phyloP scores from a whole-genome alignment of 1,284 basidiomycete genomes.

The Tilletiopsis washingtonensis region DNA sequence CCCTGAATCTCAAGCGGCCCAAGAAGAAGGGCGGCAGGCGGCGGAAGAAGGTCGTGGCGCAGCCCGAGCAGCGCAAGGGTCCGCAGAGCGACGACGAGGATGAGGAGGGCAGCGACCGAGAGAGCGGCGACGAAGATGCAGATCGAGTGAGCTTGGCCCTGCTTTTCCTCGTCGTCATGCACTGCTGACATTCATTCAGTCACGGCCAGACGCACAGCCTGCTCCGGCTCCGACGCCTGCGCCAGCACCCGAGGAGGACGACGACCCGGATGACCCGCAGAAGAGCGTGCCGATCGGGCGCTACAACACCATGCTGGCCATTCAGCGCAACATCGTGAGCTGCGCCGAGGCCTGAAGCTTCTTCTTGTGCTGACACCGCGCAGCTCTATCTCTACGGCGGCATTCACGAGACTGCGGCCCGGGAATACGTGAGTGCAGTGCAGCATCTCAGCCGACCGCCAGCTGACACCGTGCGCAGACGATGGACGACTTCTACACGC shows the following conservation, averaged over 20 bases:
- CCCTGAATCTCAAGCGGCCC: conserved; percentile 58
- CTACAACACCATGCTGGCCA: conserved; percentile 88
- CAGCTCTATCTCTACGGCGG: conserved; percentile 40
- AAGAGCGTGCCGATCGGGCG: conserved; percentile 64
- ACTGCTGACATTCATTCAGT: no score
- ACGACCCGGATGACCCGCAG: conserved; percentile 64
- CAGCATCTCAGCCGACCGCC: not conserved
- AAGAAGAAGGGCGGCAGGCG: conserved; percentile 54
- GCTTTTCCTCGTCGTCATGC: no score
- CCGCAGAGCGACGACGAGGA: not conserved
- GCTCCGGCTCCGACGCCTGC: no score
- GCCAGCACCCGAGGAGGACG: conserved; percentile 16
- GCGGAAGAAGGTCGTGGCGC: conserved; percentile 51
- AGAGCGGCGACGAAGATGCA: conserved; percentile 44
- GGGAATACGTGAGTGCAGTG: conserved; percentile 30
- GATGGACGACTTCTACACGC: conserved; percentile 45
- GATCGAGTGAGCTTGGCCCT: no score
- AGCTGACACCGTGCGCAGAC: conserved; percentile 9
- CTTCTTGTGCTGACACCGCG: not conserved
- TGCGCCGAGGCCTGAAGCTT: not conserved
- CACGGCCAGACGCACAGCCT: no score
- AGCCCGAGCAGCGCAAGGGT: conserved; percentile 46
- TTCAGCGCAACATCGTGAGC: conserved; percentile 63
- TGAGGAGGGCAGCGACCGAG: conserved; percentile 6
- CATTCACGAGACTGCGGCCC: conserved; percentile 40